phyloP scores from a whole-genome alignment of 352 stramenopile genomes.

The Pythium aristosporum region DNA sequence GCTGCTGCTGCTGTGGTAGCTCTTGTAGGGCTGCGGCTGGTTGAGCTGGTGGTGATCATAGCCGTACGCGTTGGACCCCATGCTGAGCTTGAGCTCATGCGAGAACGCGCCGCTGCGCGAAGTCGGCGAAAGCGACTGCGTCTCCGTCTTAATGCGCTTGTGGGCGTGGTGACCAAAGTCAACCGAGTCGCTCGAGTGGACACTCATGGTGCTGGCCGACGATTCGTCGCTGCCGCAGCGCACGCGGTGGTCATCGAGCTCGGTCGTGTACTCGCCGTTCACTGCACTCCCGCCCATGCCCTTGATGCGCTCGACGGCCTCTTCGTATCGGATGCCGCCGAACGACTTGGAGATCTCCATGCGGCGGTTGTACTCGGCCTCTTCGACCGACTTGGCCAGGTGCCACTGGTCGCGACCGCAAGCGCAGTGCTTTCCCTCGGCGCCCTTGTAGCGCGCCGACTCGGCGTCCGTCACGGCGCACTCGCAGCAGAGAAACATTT shows the following conservation, averaged over 20 bases:
- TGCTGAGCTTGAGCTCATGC: conserved; percentile 29
- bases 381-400: conserved; percentile 77
- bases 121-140: conserved; percentile 4
- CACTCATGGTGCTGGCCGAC: conserved; percentile 19
- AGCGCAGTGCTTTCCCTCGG: conserved; percentile 78
- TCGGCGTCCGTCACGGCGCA: conserved; percentile 55
- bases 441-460: conserved; percentile 65
- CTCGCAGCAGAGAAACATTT: conserved; percentile 86
- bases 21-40: conserved; percentile 9
- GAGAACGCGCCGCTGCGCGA: conserved; percentile 12
- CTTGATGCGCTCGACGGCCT: conserved; percentile 62
- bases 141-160: conserved; percentile 27
- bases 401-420: conserved; percentile 85
- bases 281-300: conserved; percentile 44
- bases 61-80: conserved; percentile 20
- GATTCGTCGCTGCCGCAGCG: conserved; percentile 41
- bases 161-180: conserved; percentile 12
- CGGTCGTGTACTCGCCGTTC: conserved; percentile 25
- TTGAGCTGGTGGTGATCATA: conserved; percentile 17
- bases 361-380: conserved; percentile 80
- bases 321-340: conserved; percentile 80
- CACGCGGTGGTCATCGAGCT: conserved; percentile 49
- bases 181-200: conserved; percentile 23
- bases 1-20: neutral
- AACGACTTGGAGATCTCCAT: conserved; percentile 84